A percentile compares a stretch with the other conserved stretches of the same genome.
phyloP scores from a whole-genome alignment of 2,329 filamentous ascomycete species.

The Arthrobotrys pseudoclavata region DNA sequence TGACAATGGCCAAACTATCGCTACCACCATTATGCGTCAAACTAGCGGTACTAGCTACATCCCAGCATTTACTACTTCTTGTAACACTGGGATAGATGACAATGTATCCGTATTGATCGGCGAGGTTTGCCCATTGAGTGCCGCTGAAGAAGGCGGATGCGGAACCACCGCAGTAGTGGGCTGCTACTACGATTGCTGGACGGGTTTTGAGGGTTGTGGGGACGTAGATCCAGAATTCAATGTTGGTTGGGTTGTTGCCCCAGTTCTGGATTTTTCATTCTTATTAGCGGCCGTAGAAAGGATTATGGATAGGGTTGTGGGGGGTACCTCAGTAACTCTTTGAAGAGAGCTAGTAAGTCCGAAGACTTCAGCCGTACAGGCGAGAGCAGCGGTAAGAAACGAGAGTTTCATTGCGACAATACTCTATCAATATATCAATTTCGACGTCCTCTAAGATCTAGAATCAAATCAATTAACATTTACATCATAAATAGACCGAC shows the following conservation, averaged over 20 bases:
- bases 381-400: conserved; percentile 28
- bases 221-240: conserved; percentile 65
- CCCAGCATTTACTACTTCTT: conserved; percentile 71
- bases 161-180: conserved; percentile 73
- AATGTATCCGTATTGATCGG: conserved; percentile 73
- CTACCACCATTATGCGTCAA: conserved; percentile 73
- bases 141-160: conserved; percentile 69
- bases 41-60: conserved; percentile 71
- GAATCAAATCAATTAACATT: background rate
- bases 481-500: background rate
- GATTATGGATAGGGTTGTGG: background rate
- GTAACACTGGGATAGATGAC: conserved; percentile 69
- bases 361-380: conserved; percentile 37
- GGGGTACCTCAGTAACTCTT: conserved; percentile 20
- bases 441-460: background rate
- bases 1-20: conserved; percentile 72
- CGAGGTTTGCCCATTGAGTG: conserved; percentile 71
- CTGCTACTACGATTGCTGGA: conserved; percentile 72
- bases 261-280: conserved; percentile 30
- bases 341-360: conserved; percentile 38
- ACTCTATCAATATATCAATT: background rate
- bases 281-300: background rate
- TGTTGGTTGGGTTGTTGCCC: conserved; percentile 45
- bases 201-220: conserved; percentile 67
- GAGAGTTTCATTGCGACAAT: conserved; percentile 42